Evolutionary conservation across 1,139 yeast species (phyloP), one percentile per base, ranked within the genome.

Genomic region (Pichia cactophila): DNA sequence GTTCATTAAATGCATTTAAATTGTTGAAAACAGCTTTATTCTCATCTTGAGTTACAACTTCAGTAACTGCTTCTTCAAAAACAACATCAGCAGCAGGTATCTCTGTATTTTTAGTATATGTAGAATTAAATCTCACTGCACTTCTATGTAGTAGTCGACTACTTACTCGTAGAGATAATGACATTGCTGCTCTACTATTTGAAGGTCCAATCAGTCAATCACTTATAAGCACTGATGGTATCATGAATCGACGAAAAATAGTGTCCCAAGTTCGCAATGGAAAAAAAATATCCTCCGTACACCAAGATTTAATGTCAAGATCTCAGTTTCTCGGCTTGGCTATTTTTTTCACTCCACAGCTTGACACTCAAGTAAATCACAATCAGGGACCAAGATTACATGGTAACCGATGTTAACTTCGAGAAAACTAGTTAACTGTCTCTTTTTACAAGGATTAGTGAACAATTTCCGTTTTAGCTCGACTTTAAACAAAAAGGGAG

Each of bases 1-100:
- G 54, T 48, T 39, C 12, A 33, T 51, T 51, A 23, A 43, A 36
- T 12, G 54, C 46, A 37, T 51, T 51, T 14, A 52, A 29, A 23
- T 35, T 33, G 33, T 43, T 49, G n/a, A 28, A 20, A 2, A 33
- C n/a, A 38, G 16, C 28, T 35, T 31, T 46, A 37, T 26, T 12
- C 33, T 33, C 16, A 16, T 12, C 17, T 12, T 28, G 41, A 12
- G 16, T 10, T 8, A 16, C 35, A 16, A 26, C 35, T 37, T 17
- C 41, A 16, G 17, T 29, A 36, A 33, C 37, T n/a, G 44, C 33
- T 29, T 28, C 43, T 39, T 39, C 38, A 20, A 20, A 23, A 11
- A 7, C 36, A 16, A 26, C 14, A 33, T 23, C 26, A n/a, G 26
- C 23, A n/a, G 31, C 7, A 33, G 46, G n/a, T n/a, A 37, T 26